Evolutionary conservation across 1,284 basidiomycete species (phyloP).

Genomic region (Microbotryomycetes sp.): DNA sequence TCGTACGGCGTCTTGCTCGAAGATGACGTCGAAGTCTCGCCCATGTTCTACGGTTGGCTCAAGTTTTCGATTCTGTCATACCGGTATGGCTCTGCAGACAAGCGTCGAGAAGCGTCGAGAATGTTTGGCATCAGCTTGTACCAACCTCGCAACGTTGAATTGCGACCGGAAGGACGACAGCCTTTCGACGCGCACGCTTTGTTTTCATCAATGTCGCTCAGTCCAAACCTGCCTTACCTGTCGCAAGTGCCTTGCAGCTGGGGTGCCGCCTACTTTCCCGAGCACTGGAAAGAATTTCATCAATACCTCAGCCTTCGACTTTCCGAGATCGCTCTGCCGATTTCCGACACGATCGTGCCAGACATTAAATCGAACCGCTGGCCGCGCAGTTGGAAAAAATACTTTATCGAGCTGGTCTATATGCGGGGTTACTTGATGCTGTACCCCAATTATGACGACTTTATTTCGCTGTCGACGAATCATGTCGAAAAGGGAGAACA

Average conservation of each 20-base stretch:
- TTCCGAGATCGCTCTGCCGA: conserved; percentile 44
- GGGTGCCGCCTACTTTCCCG: conserved; percentile 82
- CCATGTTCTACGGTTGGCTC: conserved; percentile 71
- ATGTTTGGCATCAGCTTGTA: conserved; percentile 74
- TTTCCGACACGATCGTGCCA: conserved; percentile 54
- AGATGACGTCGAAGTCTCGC: conserved; percentile 74
- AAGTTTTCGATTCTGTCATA: conserved; percentile 67
- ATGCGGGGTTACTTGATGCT: conserved; percentile 74
- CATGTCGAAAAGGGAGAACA: conserved; percentile 73
- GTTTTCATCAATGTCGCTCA: conserved; percentile 48
- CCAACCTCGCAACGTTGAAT: conserved; percentile 69
- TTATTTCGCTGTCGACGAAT: conserved; percentile 68
- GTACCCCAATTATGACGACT: conserved; percentile 67
- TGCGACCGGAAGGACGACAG: conserved; percentile 58
- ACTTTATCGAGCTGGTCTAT: conserved; percentile 73
- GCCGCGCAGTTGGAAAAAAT: conserved; percentile 75
- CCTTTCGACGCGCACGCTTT: conserved; percentile 57
- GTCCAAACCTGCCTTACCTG: conserved; percentile 58
- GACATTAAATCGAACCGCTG: conserved; percentile 67
- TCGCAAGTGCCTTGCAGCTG: conserved; percentile 78
- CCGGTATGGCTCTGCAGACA: conserved; percentile 45
- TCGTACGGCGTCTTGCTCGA: conserved; percentile 70
- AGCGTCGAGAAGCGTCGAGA: conserved; percentile 40
- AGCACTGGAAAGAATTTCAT: conserved; percentile 76
- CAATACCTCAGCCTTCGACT: conserved; percentile 61